phyloP scores from a whole-genome alignment of 306 rosid species.

The Ormosia emarginata region DNA sequence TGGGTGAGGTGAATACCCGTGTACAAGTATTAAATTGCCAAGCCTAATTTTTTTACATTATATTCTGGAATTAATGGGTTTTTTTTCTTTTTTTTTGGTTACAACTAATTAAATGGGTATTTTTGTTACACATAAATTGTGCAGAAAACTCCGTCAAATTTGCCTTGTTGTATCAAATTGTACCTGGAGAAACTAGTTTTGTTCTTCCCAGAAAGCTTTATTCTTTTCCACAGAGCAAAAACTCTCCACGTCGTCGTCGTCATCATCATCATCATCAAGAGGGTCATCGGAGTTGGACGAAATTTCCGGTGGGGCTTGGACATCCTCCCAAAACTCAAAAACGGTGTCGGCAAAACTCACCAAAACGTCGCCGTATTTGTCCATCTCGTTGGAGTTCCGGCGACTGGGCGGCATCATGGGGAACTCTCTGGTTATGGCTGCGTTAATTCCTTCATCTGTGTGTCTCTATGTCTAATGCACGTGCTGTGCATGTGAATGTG shows the following conservation, averaged over 20 bases:
- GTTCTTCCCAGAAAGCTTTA: constrained; percentile 65
- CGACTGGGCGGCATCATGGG: neutral
- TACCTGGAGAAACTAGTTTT: constrained; percentile 61
- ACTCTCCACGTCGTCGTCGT: neutral
- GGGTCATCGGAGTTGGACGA: constrained; percentile 34
- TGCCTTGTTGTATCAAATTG: neutral
- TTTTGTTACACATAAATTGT: neutral
- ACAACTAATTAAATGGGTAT: too few relatives aligned
- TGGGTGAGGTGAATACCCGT: too few relatives aligned
- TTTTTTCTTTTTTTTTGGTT: too few relatives aligned
- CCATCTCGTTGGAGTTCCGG: constrained; percentile 26
- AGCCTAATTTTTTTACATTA: too few relatives aligned
- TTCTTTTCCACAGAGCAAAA: constrained; percentile 26
- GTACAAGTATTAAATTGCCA: too few relatives aligned
- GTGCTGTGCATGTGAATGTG: neutral
- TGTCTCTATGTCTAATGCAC: neutral
- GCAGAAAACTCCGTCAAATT: neutral
- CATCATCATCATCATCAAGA: neutral
- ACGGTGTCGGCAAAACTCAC: constrained; percentile 48
- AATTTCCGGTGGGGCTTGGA: constrained; percentile 26
- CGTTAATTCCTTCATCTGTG: too few relatives aligned
- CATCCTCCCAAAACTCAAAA: constrained; percentile 54
- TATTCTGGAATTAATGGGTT: too few relatives aligned
- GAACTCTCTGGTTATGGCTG: neutral
- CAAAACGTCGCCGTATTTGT: too few relatives aligned